A percentile compares a stretch with the other conserved stretches of the same genome.
phyloP scores from a whole-genome alignment of 2,329 filamentous ascomycete species.

The Scedosporium boydii region DNA sequence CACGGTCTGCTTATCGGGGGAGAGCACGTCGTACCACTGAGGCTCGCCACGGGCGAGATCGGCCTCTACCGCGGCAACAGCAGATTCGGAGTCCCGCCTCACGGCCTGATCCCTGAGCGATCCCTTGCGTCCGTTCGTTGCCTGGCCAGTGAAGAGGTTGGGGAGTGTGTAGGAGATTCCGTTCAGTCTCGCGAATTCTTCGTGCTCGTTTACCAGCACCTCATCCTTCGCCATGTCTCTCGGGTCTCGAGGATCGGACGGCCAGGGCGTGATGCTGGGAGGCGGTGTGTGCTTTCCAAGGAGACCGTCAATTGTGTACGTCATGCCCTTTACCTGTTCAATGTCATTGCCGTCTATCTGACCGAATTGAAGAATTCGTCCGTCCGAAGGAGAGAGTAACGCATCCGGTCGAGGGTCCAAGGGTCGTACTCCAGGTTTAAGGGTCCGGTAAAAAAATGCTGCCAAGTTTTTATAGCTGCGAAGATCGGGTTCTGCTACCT shows the following conservation, averaged over 20 bases:
- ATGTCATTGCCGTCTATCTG: constrained; percentile 89
- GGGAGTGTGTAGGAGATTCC: constrained; percentile 93
- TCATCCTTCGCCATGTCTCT: constrained; percentile 36
- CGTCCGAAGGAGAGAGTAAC: constrained; percentile 81
- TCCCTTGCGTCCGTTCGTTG: constrained; percentile 33
- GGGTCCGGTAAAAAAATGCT: constrained; percentile 90
- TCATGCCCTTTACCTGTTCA: constrained; percentile 98
- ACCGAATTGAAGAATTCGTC: constrained; percentile 83
- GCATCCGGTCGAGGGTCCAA: constrained; percentile 74
- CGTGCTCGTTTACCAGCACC: constrained; percentile 66
- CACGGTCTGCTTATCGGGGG: constrained; percentile 53
- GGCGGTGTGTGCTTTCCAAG: constrained; percentile 59
- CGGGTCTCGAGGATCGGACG: constrained; percentile 10
- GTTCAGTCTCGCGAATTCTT: constrained; percentile 90
- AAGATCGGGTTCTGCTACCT: constrained; percentile 81
- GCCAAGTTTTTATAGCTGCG: constrained; percentile 87
- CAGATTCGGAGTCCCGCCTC: constrained; percentile 48
- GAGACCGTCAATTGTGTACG: constrained; percentile 88
- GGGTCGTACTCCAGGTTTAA: constrained; percentile 81
- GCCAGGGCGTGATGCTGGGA: constrained; percentile 38
- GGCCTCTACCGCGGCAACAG: constrained; percentile 73
- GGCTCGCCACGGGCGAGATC: constrained; percentile 66
- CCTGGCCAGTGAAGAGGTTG: constrained; percentile 68
- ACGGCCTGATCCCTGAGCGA: constrained; percentile 65
- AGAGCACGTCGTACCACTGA: constrained; percentile 62